Evolutionary conservation across 1,139 yeast species (phyloP).

Genomic region (Yamadazyma triangularis): DNA sequence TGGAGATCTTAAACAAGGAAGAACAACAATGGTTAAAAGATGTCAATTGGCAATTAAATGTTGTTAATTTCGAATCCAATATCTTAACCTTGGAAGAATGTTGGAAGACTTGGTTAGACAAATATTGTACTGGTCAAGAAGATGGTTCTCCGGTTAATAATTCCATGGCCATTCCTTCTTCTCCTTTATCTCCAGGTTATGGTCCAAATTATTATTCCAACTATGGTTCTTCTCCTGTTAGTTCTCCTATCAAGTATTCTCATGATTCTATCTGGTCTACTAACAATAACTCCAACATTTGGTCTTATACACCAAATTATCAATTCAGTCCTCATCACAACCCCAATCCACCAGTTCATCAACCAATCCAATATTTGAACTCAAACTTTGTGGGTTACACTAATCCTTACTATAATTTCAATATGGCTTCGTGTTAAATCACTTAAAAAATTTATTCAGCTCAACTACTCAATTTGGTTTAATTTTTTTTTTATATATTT

Average conservation of each 20-base stretch:
- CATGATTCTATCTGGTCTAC: conserved; percentile 22
- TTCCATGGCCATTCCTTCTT: conserved; percentile 15
- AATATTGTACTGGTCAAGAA: conserved; percentile 20
- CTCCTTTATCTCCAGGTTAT: conserved; percentile 11
- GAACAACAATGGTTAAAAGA: conserved; percentile 73
- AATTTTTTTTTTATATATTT: too few species aligned
- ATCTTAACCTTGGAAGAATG: conserved; percentile 43
- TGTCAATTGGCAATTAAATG: conserved; percentile 46
- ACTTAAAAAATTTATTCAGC: background rate
- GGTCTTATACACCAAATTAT: conserved; percentile 22
- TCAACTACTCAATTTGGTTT: background rate
- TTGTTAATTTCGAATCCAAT: conserved; percentile 37
- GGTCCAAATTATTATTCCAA: conserved; percentile 6
- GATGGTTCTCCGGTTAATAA: conserved; percentile 2
- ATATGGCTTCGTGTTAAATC: conserved; percentile 29
- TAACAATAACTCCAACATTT: conserved; percentile 9
- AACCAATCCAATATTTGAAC: conserved; percentile 13
- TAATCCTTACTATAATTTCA: conserved; percentile 34
- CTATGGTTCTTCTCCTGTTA: conserved; percentile 17
- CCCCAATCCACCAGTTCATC: conserved; percentile 4
- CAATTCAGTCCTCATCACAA: conserved; percentile 10
- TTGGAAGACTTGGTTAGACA: conserved; percentile 44
- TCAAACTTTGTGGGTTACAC: conserved; percentile 32
- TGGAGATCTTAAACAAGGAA: conserved; percentile 53
- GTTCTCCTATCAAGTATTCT: conserved; percentile 20